These are phyloP conservation scores for Epichloe gansuensis DNA, from an alignment of 2,329 filamentous ascomycete genomes.

Conservation along the genomic window DNA sequence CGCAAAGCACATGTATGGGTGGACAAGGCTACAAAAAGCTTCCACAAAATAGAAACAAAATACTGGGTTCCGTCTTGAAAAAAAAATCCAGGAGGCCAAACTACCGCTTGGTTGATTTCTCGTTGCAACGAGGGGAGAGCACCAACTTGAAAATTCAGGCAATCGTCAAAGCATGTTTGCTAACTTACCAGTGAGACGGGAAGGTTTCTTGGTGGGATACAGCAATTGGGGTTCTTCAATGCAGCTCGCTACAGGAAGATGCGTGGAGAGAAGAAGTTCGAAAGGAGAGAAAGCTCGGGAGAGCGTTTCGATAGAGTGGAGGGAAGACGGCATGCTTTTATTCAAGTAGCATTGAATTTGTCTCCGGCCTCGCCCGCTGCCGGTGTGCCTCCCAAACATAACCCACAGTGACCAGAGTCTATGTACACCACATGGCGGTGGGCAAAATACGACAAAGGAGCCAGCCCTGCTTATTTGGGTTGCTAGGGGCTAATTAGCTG, in stretches of 20 bases:
- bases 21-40: not conserved
- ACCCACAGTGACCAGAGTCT: conserved; percentile 4
- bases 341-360: conserved; percentile 5
- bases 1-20: no score
- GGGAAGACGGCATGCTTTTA: conserved; percentile 10
- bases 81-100: not conserved
- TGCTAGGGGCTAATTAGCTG: conserved; percentile 5
- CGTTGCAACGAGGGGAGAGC: not conserved
- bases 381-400: not conserved
- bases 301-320: conserved; percentile 8
- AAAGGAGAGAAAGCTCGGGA: conserved; percentile 13
- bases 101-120: not conserved
- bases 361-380: conserved; percentile 4
- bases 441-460: not conserved
- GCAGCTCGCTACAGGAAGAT: conserved; percentile 16
- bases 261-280: conserved; percentile 13
- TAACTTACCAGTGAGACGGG: conserved; percentile 16
- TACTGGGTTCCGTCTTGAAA: no score
- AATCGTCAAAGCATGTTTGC: not conserved
- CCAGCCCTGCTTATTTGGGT: conserved; percentile 4
- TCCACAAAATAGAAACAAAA: not conserved
- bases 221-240: conserved; percentile 13
- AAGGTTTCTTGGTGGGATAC: conserved; percentile 11
- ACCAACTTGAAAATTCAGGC: not conserved
- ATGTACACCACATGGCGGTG: conserved; percentile 1